These are phyloP conservation scores for Solanum chacoense DNA, from an alignment of 305 asterid genomes.

Conservation along the genomic window DNA sequence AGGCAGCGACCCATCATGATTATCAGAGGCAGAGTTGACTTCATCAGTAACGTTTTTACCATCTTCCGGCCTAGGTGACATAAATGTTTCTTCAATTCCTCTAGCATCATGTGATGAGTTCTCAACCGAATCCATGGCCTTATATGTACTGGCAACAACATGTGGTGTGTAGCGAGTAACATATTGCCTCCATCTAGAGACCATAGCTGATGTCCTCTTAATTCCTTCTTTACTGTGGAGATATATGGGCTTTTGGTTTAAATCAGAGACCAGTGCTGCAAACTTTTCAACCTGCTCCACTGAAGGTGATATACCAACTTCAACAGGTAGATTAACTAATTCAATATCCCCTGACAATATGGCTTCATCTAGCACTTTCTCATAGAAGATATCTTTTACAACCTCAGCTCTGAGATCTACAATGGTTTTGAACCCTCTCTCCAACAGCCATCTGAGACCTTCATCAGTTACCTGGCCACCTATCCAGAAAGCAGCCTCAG, in stretches of 20 bases:
- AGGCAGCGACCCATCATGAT: conserved; percentile 24
- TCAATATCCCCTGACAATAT: conserved; percentile 48
- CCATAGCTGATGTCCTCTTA: conserved; percentile 70
- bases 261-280: conserved; percentile 59
- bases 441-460: conserved; percentile 75
- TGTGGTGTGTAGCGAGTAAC: conserved; percentile 38
- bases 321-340: conserved; percentile 69
- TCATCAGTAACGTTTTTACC: conserved; percentile 21
- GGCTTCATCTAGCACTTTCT: conserved; percentile 44
- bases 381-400: conserved; percentile 75
- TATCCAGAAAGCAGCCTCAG: conserved; percentile 70
- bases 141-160: conserved; percentile 6
- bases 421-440: conserved; percentile 72
- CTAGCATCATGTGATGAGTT: conserved; percentile 24
- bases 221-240: conserved; percentile 94
- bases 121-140: conserved; percentile 21
- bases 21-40: conserved; percentile 6
- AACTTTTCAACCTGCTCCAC: conserved; percentile 68
- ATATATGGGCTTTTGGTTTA: conserved; percentile 56
- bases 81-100: conserved; percentile 27
- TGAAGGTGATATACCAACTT: conserved; percentile 74
- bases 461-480: conserved; percentile 98
- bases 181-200: conserved; percentile 89
- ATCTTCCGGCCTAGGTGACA: conserved; percentile 16
- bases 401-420: conserved; percentile 90